phyloP scores from a whole-genome alignment of 1,284 basidiomycete species.

The Schizophyllum amplum region DNA sequence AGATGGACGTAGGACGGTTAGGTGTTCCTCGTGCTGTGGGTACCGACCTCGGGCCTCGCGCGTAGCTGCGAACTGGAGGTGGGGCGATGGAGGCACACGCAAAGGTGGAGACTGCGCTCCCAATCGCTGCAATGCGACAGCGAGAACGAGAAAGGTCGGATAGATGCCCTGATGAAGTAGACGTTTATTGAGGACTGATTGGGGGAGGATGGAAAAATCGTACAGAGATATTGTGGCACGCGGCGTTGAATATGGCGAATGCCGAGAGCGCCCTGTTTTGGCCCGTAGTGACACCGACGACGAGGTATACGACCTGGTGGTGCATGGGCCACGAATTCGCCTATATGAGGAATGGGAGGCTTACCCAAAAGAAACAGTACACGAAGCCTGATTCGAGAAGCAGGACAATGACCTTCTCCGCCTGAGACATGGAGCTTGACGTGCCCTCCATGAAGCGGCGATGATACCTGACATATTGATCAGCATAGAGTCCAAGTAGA shows the following conservation, averaged over 20 bases:
- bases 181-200: too few relatives aligned
- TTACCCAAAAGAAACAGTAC: not conserved
- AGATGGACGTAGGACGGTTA: too few relatives aligned
- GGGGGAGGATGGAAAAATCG: too few relatives aligned
- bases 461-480: not conserved
- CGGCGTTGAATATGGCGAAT: not conserved
- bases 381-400: not conserved
- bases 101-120: too few relatives aligned
- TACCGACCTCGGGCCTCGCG: too few relatives aligned
- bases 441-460: not conserved
- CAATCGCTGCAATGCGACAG: not conserved
- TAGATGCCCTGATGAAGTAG: not conserved
- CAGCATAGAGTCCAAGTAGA: not conserved
- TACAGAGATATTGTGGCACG: not conserved
- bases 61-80: too few relatives aligned
- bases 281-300: too few relatives aligned
- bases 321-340: too few relatives aligned
- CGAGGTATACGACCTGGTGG: too few relatives aligned
- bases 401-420: not conserved
- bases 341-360: too few relatives aligned
- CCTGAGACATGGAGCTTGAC: not conserved
- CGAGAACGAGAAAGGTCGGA: not conserved
- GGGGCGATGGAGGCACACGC: too few relatives aligned
- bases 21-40: too few relatives aligned
- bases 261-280: not conserved